Conservation (phyloP, 306 rosid species). For the Hippophae gyantsensis region DNA sequence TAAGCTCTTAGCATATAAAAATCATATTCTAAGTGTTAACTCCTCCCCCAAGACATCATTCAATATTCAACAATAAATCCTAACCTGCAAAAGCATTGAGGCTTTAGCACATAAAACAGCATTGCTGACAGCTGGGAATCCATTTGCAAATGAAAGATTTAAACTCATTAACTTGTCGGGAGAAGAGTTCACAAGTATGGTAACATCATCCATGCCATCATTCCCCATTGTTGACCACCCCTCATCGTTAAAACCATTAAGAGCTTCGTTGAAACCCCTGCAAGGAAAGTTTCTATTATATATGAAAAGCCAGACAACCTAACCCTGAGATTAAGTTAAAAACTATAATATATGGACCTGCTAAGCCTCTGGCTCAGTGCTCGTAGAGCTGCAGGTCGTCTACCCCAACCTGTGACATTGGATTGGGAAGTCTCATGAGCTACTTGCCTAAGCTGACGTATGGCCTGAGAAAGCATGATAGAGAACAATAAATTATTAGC, state of each 20-base stretch:
- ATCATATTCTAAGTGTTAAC: too few species aligned
- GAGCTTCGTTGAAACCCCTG: constrained; percentile 97
- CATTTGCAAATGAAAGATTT: constrained; percentile 75
- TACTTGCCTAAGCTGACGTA: constrained; percentile 88
- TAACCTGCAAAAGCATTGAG: constrained; percentile 93
- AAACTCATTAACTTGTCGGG: constrained; percentile 89
- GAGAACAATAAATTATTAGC: background rate
- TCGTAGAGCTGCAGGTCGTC: constrained; percentile 90
- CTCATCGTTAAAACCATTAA: constrained; percentile 91
- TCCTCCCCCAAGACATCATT: too few species aligned
- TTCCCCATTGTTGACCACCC: constrained; percentile 94
- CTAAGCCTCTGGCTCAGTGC: constrained; percentile 88
- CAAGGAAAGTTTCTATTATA: constrained; percentile 19
- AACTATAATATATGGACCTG: constrained; percentile 39
- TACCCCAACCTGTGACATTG: constrained; percentile 81
- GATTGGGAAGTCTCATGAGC: constrained; percentile 93
- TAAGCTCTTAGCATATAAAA: too few species aligned
- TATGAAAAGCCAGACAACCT: constrained; percentile 4
- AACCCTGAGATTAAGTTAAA: constrained; percentile 3
- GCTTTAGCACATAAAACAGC: constrained; percentile 97
- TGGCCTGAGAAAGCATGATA: constrained; percentile 38
- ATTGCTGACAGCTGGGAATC: constrained; percentile 82
- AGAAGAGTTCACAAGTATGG: constrained; percentile 78
- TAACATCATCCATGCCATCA: constrained; percentile 90
- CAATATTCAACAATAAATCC: constrained; percentile 1